These are phyloP conservation scores for Pythium myriotylum DNA, from an alignment of 352 stramenopile genomes.

Conservation along the genomic window DNA sequence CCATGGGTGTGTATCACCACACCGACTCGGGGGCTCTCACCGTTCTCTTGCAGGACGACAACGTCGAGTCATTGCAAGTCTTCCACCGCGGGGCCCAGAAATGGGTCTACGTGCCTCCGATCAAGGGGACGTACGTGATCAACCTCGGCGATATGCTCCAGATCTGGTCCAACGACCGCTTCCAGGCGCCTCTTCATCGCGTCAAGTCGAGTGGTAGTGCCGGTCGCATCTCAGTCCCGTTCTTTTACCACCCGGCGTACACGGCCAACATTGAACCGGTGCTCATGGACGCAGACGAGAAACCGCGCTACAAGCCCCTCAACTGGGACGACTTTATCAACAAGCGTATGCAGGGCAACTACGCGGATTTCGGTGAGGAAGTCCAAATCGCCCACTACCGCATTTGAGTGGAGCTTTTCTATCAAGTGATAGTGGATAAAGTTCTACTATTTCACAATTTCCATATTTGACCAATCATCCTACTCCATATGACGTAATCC, in stretches of 20 bases:
- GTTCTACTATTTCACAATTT: slow-evolving; percentile 2
- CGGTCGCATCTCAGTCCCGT: slow-evolving; percentile 54
- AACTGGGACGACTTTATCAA: slow-evolving; percentile 89
- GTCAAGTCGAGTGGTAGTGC: slow-evolving; percentile 37
- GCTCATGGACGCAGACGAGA: slow-evolving; percentile 32
- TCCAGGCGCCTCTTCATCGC: slow-evolving; percentile 47
- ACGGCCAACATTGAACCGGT: slow-evolving; percentile 60
- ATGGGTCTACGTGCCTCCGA: slow-evolving; percentile 47
- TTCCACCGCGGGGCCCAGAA: slow-evolving; percentile 47
- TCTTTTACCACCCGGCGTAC: slow-evolving; percentile 75
- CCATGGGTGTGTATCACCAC: slow-evolving; percentile 62
- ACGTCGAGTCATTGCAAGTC: slow-evolving; percentile 56
- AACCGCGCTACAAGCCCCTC: slow-evolving; percentile 69
- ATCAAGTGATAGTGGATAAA: slow-evolving; percentile 6
- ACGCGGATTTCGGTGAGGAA: slow-evolving; percentile 89
- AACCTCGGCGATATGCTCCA: slow-evolving; percentile 66
- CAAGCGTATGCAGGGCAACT: slow-evolving; percentile 87
- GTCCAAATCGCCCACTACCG: slow-evolving; percentile 89
- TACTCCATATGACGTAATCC: neutral
- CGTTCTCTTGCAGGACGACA: slow-evolving; percentile 61
- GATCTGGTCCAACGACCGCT: slow-evolving; percentile 61
- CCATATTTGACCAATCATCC: slow-evolving; percentile 1
- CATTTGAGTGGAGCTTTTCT: neutral
- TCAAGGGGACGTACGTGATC: slow-evolving; percentile 48
- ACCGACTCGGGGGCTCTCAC: slow-evolving; percentile 61